A percentile compares a stretch with the other conserved stretches of the same genome.
Evolutionary conservation across 495 filamentous ascomycete genomes (phyloP).

Genomic region (Penicillium cataractarum): DNA sequence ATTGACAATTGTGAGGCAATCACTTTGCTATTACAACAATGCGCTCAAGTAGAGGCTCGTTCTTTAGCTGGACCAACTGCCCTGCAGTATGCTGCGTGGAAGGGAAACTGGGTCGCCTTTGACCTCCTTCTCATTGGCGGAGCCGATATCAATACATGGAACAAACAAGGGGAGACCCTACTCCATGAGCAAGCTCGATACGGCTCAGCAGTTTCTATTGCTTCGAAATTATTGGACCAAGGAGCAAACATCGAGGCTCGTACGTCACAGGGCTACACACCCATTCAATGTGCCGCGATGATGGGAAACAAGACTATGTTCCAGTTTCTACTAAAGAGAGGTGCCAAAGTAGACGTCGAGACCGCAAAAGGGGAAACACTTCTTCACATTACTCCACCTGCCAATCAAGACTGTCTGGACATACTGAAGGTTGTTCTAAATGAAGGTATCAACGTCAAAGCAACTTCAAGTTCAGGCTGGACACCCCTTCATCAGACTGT

Average conservation of each 20-base stretch:
- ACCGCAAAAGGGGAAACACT: constrained; percentile 35
- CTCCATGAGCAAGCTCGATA: constrained; percentile 35
- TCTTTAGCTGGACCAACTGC: constrained; percentile 31
- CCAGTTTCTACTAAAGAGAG: constrained; percentile 27
- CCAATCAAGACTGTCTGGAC: constrained; percentile 29
- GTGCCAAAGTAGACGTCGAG: constrained; percentile 32
- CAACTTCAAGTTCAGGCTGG: too few species aligned
- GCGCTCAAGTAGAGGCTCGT: constrained; percentile 29
- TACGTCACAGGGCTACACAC: constrained; percentile 34
- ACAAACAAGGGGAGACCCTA: constrained; percentile 31
- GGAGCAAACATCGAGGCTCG: constrained; percentile 42
- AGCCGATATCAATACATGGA: constrained; percentile 40
- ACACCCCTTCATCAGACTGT: too few species aligned
- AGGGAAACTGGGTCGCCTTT: constrained; percentile 37
- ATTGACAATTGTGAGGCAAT: constrained; percentile 39
- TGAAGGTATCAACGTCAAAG: constrained; percentile 17
- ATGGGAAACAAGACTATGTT: constrained; percentile 36
- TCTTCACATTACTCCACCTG: constrained; percentile 35
- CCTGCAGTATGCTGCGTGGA: constrained; percentile 30
- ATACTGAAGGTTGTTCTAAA: constrained; percentile 33
- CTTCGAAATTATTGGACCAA: constrained; percentile 26
- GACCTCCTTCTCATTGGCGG: constrained; percentile 37
- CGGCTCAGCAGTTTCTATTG: constrained; percentile 13
- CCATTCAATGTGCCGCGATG: constrained; percentile 39
- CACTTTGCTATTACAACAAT: constrained; percentile 30